Evolutionary conservation across 2,329 filamentous ascomycete genomes (phyloP), one percentile per base, ranked within the genome.

Genomic region (Pseudonectria foliicola): DNA sequence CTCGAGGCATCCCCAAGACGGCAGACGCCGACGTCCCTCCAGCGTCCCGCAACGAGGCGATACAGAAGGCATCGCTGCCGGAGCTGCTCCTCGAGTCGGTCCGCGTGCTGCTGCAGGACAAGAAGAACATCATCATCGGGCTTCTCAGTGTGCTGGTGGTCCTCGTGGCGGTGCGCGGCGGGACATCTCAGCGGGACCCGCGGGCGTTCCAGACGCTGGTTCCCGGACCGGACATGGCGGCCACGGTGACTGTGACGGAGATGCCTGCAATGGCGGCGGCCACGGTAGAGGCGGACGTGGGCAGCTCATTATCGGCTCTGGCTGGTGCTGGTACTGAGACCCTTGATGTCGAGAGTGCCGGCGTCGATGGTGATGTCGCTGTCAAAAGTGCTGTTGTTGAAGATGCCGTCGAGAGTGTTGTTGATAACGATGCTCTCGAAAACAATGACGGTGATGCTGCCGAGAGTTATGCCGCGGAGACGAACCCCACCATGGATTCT

Each of bases 111-210:
- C 49, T 80, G 46, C 66, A 69, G 30, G 77, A 81, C 45, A 66
- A 66, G 38, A 78, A 72, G 59, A 81, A 80, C 37, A 52, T 80
- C 8, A 58, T 67, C n/a, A 80, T 81, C 16, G 60, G 64, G 5
- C 48, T 73, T 1, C 58, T 82, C 33, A 68, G 71, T 35, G 38
- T 73, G 3, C 51, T 80, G n/a, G 66, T 77, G 3, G 45, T 77
- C 11, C 36, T 75, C 18, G 59, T 80, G 8, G 70, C 72, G 2
- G 33, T 71, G 10, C 44, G 59, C 32, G 39, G 59, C 40, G 39
- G 52, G 26, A 37, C 31, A 7, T 33, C 50, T 4, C 38, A 37
- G 12, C 42, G 46, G 13, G 36, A 50, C 7, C 52, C 55, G 7
- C 40, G 46, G 3, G 39, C 35, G 2, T 59, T 60, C 27, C 56